Evolutionary conservation across 192 early-diverging fungal species (phyloP).

Genomic region (Coemansia sp.): DNA sequence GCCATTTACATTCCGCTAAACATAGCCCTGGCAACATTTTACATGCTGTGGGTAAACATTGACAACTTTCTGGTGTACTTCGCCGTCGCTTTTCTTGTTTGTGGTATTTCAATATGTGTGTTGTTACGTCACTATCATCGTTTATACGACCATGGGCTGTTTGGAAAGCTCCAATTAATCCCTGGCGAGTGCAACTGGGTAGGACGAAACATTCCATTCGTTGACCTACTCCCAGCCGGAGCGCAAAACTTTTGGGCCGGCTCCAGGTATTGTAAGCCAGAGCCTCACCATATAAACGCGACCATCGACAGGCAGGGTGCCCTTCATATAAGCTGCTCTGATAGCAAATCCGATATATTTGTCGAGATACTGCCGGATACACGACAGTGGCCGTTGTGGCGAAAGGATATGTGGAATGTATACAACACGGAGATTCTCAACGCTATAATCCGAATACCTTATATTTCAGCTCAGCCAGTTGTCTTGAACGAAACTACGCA

Average conservation of each 20-base stretch:
- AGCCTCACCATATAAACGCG: slow-evolving; percentile 36
- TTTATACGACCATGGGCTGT: slow-evolving; percentile 43
- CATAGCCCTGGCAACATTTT: slow-evolving; percentile 39
- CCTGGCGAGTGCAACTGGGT: slow-evolving; percentile 55
- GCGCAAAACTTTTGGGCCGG: slow-evolving; percentile 66
- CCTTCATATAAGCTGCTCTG: slow-evolving; percentile 35
- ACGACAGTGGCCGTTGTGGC: slow-evolving; percentile 43
- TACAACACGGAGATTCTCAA: slow-evolving; percentile 54
- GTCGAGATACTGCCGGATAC: slow-evolving; percentile 59
- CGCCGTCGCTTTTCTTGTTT: slow-evolving; percentile 13
- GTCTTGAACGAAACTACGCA: slow-evolving; percentile 39
- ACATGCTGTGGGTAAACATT: slow-evolving; percentile 33
- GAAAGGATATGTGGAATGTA: slow-evolving; percentile 50
- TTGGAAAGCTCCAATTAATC: slow-evolving; percentile 10
- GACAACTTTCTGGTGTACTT: slow-evolving; percentile 46
- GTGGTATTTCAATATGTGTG: slow-evolving; percentile 11
- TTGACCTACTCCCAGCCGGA: slow-evolving; percentile 56
- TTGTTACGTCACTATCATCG: slow-evolving; percentile 46
- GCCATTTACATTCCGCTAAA: slow-evolving; percentile 57
- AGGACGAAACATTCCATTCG: slow-evolving; percentile 52
- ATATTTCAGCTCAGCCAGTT: slow-evolving; percentile 24
- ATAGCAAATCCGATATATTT: background rate
- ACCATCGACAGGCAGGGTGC: slow-evolving; percentile 37
- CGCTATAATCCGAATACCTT: slow-evolving; percentile 14
- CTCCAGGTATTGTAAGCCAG: slow-evolving; percentile 33